Evolutionary conservation across 2,329 filamentous ascomycete genomes (phyloP).

Genomic region (Penicillium sp.): DNA sequence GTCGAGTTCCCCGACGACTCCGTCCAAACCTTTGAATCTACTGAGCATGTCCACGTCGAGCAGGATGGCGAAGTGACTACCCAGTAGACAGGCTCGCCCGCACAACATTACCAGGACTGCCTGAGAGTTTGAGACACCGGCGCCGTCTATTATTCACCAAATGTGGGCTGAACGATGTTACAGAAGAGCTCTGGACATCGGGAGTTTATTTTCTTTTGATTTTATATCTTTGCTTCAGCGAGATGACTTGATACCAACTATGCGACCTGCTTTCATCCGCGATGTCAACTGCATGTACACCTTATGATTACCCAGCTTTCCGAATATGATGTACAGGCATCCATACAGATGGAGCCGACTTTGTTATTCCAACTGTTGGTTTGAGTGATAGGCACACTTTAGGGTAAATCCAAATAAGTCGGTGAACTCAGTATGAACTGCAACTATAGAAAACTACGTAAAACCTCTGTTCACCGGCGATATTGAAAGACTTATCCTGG

Average conservation of each 20-base stretch:
- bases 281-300: slow-evolving; percentile 16
- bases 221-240: slow-evolving; percentile 13
- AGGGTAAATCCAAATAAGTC: background rate
- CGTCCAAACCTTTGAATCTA: slow-evolving; percentile 63
- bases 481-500: background rate
- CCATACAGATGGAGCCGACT: slow-evolving; percentile 1
- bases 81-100: slow-evolving; percentile 54
- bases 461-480: background rate
- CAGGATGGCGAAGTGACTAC: slow-evolving; percentile 67
- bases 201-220: slow-evolving; percentile 1
- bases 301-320: slow-evolving; percentile 6
- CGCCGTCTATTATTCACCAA: background rate
- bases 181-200: background rate
- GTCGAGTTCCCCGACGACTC: slow-evolving; percentile 69
- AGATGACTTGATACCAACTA: slow-evolving; percentile 22
- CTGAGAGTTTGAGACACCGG: background rate
- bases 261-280: slow-evolving; percentile 11
- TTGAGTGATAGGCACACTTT: background rate
- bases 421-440: background rate
- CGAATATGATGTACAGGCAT: background rate
- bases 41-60: slow-evolving; percentile 79
- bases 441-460: background rate
- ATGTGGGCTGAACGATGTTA: background rate
- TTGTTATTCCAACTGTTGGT: background rate
- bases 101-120: background rate